Evolutionary conservation across 495 filamentous ascomycete genomes (phyloP).

Genomic region (Neurospora sp.): DNA sequence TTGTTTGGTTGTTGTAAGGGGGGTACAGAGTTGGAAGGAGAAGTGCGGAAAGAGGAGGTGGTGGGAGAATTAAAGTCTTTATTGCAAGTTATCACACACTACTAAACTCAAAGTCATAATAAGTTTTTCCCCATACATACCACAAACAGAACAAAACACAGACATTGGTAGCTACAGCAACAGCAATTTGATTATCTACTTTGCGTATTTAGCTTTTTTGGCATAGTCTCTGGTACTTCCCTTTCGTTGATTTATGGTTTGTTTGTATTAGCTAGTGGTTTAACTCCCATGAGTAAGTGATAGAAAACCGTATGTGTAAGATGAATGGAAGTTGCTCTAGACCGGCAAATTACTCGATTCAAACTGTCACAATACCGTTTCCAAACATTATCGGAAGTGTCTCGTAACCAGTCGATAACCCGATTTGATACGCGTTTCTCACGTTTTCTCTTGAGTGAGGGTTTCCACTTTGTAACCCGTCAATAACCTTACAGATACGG

Average conservation of each 20-base stretch:
- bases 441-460: no score
- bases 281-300: no score
- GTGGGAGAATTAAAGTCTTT: not conserved
- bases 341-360: not conserved
- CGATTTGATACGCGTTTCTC: no score
- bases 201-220: not conserved
- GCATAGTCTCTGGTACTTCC: not conserved
- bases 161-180: not conserved
- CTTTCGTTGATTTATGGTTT: not conserved
- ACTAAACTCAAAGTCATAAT: not conserved
- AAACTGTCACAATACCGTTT: not conserved
- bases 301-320: no score
- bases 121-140: not conserved
- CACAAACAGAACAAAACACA: not conserved
- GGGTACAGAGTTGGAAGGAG: not conserved
- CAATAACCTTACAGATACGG: no score
- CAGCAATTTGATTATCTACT: not conserved
- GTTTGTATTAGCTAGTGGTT: no score
- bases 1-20: not conserved
- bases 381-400: not conserved
- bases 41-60: not conserved
- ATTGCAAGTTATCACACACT: not conserved
- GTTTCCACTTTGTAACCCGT: no score
- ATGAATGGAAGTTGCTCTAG: not conserved
- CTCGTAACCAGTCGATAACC: not conserved